Evolutionary conservation across 768 basidiomycete genomes (phyloP).

Genomic region (Floccularia luteovirens): DNA sequence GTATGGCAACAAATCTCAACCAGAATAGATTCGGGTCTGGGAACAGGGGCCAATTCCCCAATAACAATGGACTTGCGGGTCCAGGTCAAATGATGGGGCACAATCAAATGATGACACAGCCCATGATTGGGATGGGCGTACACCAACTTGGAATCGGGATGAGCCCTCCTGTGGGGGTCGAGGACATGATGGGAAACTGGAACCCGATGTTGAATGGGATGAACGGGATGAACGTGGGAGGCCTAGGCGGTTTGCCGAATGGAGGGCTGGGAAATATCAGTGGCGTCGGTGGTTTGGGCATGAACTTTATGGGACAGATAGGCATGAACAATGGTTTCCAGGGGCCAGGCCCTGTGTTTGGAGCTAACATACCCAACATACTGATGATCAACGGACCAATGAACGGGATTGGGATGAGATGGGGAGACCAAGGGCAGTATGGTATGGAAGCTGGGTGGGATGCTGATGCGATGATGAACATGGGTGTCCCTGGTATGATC

Average conservation of each 20-base stretch:
- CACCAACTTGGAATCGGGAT: slow-evolving; percentile 15
- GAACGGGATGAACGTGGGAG: slow-evolving; percentile 12
- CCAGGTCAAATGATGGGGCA: slow-evolving; percentile 18
- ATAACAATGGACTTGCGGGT: slow-evolving; percentile 13
- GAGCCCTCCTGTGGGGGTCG: slow-evolving; percentile 10
- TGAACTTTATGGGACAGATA: slow-evolving; percentile 11
- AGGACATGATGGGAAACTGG: slow-evolving; percentile 14
- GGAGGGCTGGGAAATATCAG: slow-evolving; percentile 6
- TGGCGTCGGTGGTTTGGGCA: slow-evolving; percentile 9
- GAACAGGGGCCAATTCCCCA: slow-evolving; percentile 15
- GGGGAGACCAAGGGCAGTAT: slow-evolving; percentile 23
- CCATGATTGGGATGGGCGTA: slow-evolving; percentile 25
- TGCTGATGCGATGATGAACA: slow-evolving; percentile 25
- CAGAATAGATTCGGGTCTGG: slow-evolving; percentile 10
- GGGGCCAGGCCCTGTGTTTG: slow-evolving; percentile 5
- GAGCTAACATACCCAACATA: slow-evolving; percentile 1
- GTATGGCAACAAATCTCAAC: neutral
- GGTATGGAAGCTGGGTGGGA: slow-evolving; percentile 23
- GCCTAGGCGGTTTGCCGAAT: slow-evolving; percentile 10
- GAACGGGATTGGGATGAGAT: slow-evolving; percentile 23
- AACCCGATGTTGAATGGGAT: slow-evolving; percentile 13
- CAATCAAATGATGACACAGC: slow-evolving; percentile 24
- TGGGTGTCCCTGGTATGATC: slow-evolving; percentile 26
- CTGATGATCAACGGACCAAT: slow-evolving; percentile 10
- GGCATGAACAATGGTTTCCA: slow-evolving; percentile 10